These are phyloP conservation scores for Apiospora pterosperma DNA, from an alignment of 2,329 filamentous ascomycete species.

Conservation along the genomic window DNA sequence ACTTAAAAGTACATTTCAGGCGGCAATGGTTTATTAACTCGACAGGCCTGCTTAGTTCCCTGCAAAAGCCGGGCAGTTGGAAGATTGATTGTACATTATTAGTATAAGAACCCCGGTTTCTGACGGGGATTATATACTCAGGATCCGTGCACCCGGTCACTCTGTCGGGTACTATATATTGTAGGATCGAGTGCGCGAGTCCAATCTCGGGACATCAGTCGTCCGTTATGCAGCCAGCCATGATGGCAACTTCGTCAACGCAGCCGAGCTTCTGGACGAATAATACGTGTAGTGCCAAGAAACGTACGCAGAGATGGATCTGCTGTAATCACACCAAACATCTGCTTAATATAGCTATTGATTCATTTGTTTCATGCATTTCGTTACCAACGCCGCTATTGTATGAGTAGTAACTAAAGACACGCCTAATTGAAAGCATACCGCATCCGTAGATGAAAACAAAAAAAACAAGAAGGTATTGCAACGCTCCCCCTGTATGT, in stretches of 20 bases:
- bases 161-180: neutral
- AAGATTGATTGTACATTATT: neutral
- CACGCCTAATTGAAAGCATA: neutral
- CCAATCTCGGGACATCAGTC: neutral
- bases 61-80: too few relatives aligned
- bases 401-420: neutral
- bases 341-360: neutral
- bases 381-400: constrained; percentile 3
- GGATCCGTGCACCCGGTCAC: too few relatives aligned
- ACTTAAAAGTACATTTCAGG: neutral
- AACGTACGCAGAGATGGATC: neutral
- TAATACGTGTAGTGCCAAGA: neutral
- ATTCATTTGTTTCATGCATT: neutral
- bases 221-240: too few relatives aligned
- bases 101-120: neutral
- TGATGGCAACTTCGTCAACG: neutral
- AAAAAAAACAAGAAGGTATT: neutral
- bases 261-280: neutral
- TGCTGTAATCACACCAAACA: neutral
- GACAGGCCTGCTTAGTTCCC: too few relatives aligned
- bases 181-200: neutral
- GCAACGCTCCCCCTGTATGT: neutral
- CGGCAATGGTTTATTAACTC: too few relatives aligned
- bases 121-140: neutral
- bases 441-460: neutral